These are phyloP conservation scores for Melampsora occidentalis DNA, from an alignment of 1,284 basidiomycete species.

Conservation along the genomic window DNA sequence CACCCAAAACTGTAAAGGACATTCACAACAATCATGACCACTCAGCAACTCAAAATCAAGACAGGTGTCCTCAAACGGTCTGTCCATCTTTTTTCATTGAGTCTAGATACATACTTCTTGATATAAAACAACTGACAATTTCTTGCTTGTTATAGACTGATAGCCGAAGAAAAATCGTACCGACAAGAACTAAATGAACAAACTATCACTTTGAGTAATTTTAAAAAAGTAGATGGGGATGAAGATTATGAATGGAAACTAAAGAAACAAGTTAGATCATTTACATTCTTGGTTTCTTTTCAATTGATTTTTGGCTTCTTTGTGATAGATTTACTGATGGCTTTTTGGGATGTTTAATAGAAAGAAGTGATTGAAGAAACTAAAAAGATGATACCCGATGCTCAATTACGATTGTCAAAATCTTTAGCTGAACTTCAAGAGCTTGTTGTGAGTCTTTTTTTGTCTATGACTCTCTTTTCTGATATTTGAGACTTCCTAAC, in stretches of 20 bases:
- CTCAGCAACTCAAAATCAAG: conserved; percentile 73
- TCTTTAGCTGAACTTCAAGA: conserved; percentile 66
- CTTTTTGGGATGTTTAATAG: conserved; percentile 55
- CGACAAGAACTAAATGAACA: conserved; percentile 66
- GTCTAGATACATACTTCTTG: not conserved
- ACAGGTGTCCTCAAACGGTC: conserved; percentile 70
- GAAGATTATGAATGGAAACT: conserved; percentile 72
- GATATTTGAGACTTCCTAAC: not conserved
- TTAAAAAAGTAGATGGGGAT: conserved; percentile 64
- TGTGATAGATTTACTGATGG: not conserved
- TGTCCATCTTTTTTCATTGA: conserved; percentile 45
- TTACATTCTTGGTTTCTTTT: not conserved
- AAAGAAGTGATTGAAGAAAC: conserved; percentile 72
- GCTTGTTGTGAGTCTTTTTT: conserved; percentile 62
- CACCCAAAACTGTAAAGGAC: not conserved
- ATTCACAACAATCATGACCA: not conserved
- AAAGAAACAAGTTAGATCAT: conserved; percentile 68
- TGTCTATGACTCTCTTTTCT: not conserved
- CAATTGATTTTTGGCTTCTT: conserved; percentile 13
- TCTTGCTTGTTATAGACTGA: conserved; percentile 54
- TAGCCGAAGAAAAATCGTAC: conserved; percentile 69
- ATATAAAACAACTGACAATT: not conserved
- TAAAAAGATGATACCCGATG: conserved; percentile 73
- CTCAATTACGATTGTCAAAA: conserved; percentile 63
- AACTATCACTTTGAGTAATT: conserved; percentile 62